These are phyloP conservation scores for Chamaecrista fasciculata DNA, from an alignment of 306 rosid species.

Conservation along the genomic window DNA sequence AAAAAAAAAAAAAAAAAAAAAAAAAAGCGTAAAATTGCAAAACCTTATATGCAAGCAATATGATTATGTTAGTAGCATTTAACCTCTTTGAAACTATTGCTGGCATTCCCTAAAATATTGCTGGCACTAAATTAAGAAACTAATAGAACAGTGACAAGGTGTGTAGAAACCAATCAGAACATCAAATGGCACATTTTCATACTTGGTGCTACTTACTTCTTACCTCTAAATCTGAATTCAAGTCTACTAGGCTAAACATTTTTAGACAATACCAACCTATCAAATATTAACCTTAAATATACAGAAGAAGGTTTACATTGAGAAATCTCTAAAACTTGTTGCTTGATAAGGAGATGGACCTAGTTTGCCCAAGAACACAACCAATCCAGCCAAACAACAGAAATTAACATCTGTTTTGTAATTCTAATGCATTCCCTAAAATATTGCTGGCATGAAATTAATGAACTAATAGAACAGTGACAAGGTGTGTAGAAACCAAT, in stretches of 20 bases:
- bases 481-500: not conserved
- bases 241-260: too few species aligned
- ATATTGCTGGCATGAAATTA: not conserved
- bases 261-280: not conserved
- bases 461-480: constrained; percentile 23
- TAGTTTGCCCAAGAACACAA: not conserved
- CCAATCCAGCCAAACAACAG: not conserved
- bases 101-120: not conserved
- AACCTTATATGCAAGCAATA: not conserved
- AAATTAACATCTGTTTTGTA: too few species aligned
- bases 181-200: too few species aligned
- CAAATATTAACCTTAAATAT: not conserved
- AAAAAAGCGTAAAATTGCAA: not conserved
- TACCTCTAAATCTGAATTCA: not conserved
- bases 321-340: not conserved
- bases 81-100: not conserved
- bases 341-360: not conserved
- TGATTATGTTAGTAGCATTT: not conserved
- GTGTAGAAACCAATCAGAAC: constrained; percentile 1
- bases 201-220: too few species aligned
- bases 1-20: too few species aligned
- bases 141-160: constrained; percentile 21
- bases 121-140: not conserved
- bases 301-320: not conserved
- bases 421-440: not conserved